Base-by-base conservation (phyloP, 495 filamentous ascomycete species). In the Neurospora sp. region DNA sequence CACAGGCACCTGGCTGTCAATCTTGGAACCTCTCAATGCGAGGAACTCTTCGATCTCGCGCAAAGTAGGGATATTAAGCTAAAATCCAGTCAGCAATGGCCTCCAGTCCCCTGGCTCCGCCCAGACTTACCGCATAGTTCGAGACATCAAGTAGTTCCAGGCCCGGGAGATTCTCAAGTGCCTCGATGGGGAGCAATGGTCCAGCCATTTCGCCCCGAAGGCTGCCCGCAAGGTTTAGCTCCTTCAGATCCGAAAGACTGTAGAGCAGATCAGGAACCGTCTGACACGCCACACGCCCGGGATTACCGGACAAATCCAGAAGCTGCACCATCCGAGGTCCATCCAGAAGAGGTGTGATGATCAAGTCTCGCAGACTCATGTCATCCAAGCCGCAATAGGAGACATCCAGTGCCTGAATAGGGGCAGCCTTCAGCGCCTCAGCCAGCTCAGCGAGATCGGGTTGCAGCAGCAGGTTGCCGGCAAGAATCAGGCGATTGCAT, bases 151-250 rank as follows among this genome's bases (percentile, higher is more conserved):
- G 84, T n/a, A 90, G 73, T 72, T 80, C 76, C 41, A 82, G 78
- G 41, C 35, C 69, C 16, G 73, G 48, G 41, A 80, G 75, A 23
- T 42, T 39, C 35, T 73, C 74, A 11, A 79, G 73, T 12, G 70
- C 71, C 9, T 75, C 76, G 18, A 75, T 77, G 11, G 79, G 79
- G n/a, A 81, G 70, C 42, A 80, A 44, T 5, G 79, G 74, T 16
- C 69, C 77, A 6, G 41, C 72, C 18, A 73, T 38, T 69, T 96
- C 92, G 42, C 90, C 91, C n/a, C 96, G 85, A 75, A 91, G 87
- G 77, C 97, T 97, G 14, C 92, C 93, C 72, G 90, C 93, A 71
- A 98, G 81, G 66, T 88, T 88, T 66, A 98, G 89, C 89, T 79
- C 73, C 62, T 73, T 74, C 9, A 81, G 76, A 14, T 79, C 74